These are phyloP conservation scores for Curvularia lunata DNA, from an alignment of 2,329 filamentous ascomycete species.

Conservation along the genomic window DNA sequence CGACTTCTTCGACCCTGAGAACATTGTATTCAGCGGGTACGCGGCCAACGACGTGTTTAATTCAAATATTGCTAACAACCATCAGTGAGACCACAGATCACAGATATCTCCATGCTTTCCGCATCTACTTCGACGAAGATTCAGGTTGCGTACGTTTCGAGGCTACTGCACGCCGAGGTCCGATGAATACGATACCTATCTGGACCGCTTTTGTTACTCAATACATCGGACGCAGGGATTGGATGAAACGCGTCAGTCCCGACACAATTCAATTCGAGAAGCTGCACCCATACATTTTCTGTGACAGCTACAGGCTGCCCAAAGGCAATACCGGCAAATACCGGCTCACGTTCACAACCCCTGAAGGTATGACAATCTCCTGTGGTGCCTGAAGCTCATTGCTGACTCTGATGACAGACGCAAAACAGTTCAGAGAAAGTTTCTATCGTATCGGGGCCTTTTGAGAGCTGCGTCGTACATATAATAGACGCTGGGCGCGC, in stretches of 20 bases:
- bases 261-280: slow-evolving; percentile 58
- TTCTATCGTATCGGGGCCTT: slow-evolving; percentile 40
- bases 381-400: neutral
- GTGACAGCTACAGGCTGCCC: slow-evolving; percentile 55
- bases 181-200: slow-evolving; percentile 61
- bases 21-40: slow-evolving; percentile 59
- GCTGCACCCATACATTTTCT: slow-evolving; percentile 61
- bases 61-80: slow-evolving; percentile 16
- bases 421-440: slow-evolving; percentile 38
- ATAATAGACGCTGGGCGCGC: neutral
- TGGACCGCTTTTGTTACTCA: slow-evolving; percentile 60
- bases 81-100: slow-evolving; percentile 60
- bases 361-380: slow-evolving; percentile 34
- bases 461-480: neutral
- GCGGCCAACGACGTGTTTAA: slow-evolving; percentile 13
- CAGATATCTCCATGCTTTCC: slow-evolving; percentile 60
- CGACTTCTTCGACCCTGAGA: slow-evolving; percentile 57
- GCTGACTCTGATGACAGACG: slow-evolving; percentile 27
- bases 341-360: slow-evolving; percentile 42
- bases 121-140: slow-evolving; percentile 59
- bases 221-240: slow-evolving; percentile 54
- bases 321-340: slow-evolving; percentile 41
- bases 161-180: slow-evolving; percentile 61
- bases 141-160: slow-evolving; percentile 63
- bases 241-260: slow-evolving; percentile 54